Evolutionary conservation across 2,329 filamentous ascomycete genomes (phyloP).

Genomic region (Phialophora tarda): DNA sequence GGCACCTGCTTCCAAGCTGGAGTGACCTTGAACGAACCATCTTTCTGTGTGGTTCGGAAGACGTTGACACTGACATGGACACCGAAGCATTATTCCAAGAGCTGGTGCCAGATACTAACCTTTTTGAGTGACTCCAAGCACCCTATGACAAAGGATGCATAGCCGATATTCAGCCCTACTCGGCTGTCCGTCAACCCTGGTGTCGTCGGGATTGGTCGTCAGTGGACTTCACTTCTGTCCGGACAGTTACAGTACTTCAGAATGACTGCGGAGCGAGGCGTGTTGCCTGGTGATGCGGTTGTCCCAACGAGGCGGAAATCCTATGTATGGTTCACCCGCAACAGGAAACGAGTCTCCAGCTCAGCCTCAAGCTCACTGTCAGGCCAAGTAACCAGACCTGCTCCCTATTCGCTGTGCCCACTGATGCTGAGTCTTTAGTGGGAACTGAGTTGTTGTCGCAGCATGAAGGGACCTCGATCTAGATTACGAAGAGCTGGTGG

Average conservation of each 20-base stretch:
- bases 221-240: neutral
- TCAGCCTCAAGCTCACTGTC: neutral
- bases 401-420: neutral
- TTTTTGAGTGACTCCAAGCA: slow-evolving; percentile 7
- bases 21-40: slow-evolving; percentile 16
- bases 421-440: neutral
- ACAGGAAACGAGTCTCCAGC: neutral
- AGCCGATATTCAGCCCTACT: slow-evolving; percentile 10
- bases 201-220: neutral
- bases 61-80: slow-evolving; percentile 11
- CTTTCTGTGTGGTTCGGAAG: slow-evolving; percentile 7
- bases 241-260: neutral
- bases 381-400: neutral
- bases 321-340: too few relatives aligned
- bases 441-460: neutral
- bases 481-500: neutral
- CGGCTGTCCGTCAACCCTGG: neutral
- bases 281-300: neutral
- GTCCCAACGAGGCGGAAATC: neutral
- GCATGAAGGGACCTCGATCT: neutral
- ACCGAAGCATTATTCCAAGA: slow-evolving; percentile 9
- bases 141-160: slow-evolving; percentile 16
- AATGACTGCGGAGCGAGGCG: neutral
- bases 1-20: slow-evolving; percentile 20
- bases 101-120: slow-evolving; percentile 14